Conservation (phyloP, 495 filamentous ascomycete genomes). For the Podospora comata region DNA sequence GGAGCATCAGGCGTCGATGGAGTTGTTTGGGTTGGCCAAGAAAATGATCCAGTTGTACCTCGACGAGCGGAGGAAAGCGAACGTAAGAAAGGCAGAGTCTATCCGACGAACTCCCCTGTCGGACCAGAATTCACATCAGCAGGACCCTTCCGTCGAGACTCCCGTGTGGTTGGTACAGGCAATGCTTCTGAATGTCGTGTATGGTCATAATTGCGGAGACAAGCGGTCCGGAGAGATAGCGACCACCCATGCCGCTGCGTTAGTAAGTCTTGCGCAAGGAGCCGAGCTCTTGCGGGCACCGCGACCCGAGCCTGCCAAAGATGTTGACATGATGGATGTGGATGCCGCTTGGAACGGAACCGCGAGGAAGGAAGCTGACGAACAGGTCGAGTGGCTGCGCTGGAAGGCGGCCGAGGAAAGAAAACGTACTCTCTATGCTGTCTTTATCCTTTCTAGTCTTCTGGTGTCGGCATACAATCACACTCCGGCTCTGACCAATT, state of each 20-base stretch:
- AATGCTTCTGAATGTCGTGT: conserved; percentile 95
- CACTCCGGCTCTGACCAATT: conserved; percentile 85
- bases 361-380: conserved; percentile 54
- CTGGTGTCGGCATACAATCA: conserved; percentile 92
- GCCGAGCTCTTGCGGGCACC: conserved; percentile 67
- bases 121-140: conserved; percentile 47
- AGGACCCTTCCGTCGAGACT: conserved; percentile 71
- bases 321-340: conserved; percentile 46
- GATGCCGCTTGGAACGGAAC: conserved; percentile 49
- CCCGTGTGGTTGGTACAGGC: conserved; percentile 98
- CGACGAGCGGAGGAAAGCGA: conserved; percentile 87
- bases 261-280: conserved; percentile 86
- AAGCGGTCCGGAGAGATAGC: conserved; percentile 88
- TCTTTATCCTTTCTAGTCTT: conserved; percentile 88
- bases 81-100: conserved; percentile 73
- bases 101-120: conserved; percentile 54
- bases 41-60: conserved; percentile 93
- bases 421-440: conserved; percentile 87
- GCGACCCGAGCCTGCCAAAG: conserved; percentile 39
- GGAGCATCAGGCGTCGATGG: conserved; percentile 73
- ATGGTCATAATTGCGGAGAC: conserved; percentile 93
- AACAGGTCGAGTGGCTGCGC: conserved; percentile 78
- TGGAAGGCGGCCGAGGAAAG: conserved; percentile 91
- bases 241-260: conserved; percentile 81
- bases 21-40: conserved; percentile 89